Conservation (phyloP, 2,329 filamentous ascomycete species). For the Dactylellina leptospora region DNA sequence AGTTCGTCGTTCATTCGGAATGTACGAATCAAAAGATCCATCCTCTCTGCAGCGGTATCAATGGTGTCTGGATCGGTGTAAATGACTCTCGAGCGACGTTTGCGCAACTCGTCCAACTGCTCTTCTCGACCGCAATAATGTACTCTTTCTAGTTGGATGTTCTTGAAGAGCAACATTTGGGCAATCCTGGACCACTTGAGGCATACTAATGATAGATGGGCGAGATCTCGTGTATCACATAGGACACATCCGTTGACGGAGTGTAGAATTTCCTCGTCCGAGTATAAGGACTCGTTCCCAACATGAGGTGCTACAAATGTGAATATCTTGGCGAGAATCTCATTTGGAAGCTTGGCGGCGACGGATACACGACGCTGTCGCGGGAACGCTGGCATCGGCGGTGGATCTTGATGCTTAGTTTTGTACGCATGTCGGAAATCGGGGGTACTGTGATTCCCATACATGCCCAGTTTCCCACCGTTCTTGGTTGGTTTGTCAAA, state of each 20-base stretch:
- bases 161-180: constrained; percentile 73
- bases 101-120: constrained; percentile 79
- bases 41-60: constrained; percentile 77
- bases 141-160: constrained; percentile 90
- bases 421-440: constrained; percentile 51
- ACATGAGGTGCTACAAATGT: constrained; percentile 83
- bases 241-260: constrained; percentile 86
- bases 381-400: constrained; percentile 34
- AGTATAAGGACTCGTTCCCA: constrained; percentile 78
- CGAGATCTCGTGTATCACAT: constrained; percentile 88
- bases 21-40: constrained; percentile 81
- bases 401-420: constrained; percentile 40
- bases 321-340: constrained; percentile 81
- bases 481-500: constrained; percentile 37
- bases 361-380: constrained; percentile 31
- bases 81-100: constrained; percentile 75
- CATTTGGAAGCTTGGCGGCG: constrained; percentile 69
- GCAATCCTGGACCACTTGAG: constrained; percentile 74
- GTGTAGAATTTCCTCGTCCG: constrained; percentile 77
- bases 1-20: constrained; percentile 79
- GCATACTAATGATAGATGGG: constrained; percentile 78
- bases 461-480: constrained; percentile 43
- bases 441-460: constrained; percentile 45
- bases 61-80: constrained; percentile 77
- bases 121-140: constrained; percentile 93